Conservation (phyloP, 371 early-diverging fungal species). For the Circinella umbellata region DNA sequence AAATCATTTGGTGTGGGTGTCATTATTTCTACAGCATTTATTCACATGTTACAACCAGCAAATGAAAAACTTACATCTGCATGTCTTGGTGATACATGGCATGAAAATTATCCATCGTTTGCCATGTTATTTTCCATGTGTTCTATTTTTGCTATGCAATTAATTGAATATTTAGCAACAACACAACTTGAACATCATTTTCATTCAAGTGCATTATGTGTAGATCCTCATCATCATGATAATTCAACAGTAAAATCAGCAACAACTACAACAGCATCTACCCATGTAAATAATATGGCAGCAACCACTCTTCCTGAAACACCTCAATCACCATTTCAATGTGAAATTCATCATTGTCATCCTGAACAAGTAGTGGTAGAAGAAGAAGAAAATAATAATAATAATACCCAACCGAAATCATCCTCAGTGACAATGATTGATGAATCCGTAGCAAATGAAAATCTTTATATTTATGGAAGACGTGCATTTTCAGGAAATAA, state of each 20-base stretch:
- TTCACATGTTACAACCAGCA: constrained; percentile 67
- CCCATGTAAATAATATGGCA: not conserved
- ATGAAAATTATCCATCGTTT: constrained; percentile 36
- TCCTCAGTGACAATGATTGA: not conserved
- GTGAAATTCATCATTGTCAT: constrained; percentile 20
- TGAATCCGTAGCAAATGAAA: not conserved
- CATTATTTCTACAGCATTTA: constrained; percentile 78
- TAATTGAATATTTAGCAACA: constrained; percentile 38
- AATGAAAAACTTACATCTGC: constrained; percentile 36
- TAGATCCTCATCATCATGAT: too few relatives aligned
- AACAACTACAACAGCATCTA: not conserved
- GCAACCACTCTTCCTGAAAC: not conserved
- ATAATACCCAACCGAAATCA: not conserved
- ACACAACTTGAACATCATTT: constrained; percentile 26
- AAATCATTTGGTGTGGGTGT: constrained; percentile 73
- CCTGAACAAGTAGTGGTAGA: not conserved
- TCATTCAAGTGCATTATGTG: not conserved
- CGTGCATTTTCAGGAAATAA: not conserved
- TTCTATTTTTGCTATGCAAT: constrained; percentile 38
- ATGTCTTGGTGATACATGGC: constrained; percentile 38
- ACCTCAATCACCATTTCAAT: constrained; percentile 1
- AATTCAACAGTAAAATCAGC: too few relatives aligned
- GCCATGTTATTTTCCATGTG: constrained; percentile 43
- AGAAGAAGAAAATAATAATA: not conserved
- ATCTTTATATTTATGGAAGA: not conserved